These are phyloP conservation scores for Rhodotorula sp. DNA, from an alignment of 1,284 basidiomycete genomes.

Conservation along the genomic window DNA sequence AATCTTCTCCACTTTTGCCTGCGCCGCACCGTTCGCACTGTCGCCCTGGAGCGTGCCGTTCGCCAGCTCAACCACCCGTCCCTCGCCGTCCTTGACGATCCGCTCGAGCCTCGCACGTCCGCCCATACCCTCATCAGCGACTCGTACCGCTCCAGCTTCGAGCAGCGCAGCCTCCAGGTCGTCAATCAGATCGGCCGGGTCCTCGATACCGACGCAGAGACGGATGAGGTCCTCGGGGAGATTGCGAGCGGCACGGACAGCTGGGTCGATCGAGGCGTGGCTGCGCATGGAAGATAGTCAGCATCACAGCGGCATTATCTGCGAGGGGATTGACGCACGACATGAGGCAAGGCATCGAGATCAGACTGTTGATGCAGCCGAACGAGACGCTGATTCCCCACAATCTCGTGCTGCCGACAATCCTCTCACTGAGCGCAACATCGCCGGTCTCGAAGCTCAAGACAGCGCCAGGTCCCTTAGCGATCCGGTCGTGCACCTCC, in stretches of 20 bases:
- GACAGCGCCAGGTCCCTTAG: constrained; percentile 88
- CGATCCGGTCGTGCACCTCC: constrained; percentile 82
- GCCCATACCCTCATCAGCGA: constrained; percentile 46
- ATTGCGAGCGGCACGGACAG: constrained; percentile 84
- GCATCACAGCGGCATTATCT: neutral
- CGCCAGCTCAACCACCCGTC: constrained; percentile 3
- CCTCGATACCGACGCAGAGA: constrained; percentile 97
- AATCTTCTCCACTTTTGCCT: constrained; percentile 51
- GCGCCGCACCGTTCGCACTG: neutral
- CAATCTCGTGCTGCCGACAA: constrained; percentile 85
- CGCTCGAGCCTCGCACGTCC: constrained; percentile 40
- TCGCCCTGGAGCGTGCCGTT: constrained; percentile 40
- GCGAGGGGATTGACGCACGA: constrained; percentile 63
- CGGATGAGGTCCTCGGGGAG: constrained; percentile 97
- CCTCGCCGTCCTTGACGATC: constrained; percentile 1
- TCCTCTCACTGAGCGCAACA: constrained; percentile 83
- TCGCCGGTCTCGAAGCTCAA: constrained; percentile 92
- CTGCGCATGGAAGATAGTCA: constrained; percentile 51
- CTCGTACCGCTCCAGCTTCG: constrained; percentile 78
- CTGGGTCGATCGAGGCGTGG: constrained; percentile 95
- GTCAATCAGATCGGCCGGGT: constrained; percentile 85
- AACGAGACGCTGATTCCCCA: constrained; percentile 99
- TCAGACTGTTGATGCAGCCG: constrained; percentile 95
- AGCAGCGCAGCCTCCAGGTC: constrained; percentile 91
- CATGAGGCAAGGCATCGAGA: constrained; percentile 99